Conservation (phyloP, 768 basidiomycete genomes). For the Cystoderma amianthinum region DNA sequence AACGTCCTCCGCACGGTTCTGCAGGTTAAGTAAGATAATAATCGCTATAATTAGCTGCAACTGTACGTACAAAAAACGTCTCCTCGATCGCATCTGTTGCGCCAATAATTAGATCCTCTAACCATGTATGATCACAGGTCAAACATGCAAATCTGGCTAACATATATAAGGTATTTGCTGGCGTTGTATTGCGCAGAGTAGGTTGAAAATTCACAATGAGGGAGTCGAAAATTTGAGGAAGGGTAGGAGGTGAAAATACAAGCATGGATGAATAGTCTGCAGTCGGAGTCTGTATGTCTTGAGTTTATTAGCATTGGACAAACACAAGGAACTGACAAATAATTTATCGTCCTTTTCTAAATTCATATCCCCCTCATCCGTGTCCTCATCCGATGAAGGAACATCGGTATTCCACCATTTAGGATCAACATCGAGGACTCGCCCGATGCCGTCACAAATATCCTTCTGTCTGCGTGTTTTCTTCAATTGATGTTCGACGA, state of each 20-base stretch:
- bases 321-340: conserved; percentile 25
- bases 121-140: conserved; percentile 85
- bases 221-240: conserved; percentile 76
- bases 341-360: conserved; percentile 41
- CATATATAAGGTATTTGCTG: conserved; percentile 89
- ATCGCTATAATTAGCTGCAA: conserved; percentile 5
- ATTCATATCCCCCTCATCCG: conserved; percentile 39
- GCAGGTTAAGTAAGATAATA: conserved; percentile 7
- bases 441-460: conserved; percentile 53
- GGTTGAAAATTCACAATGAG: conserved; percentile 74
- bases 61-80: conserved; percentile 73
- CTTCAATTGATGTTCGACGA: conserved; percentile 50
- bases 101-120: conserved; percentile 88
- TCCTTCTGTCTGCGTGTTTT: conserved; percentile 44
- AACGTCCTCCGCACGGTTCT: conserved; percentile 83
- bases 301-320: conserved; percentile 8
- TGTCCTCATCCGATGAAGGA: conserved; percentile 36
- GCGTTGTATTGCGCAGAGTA: conserved; percentile 67
- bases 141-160: conserved; percentile 89
- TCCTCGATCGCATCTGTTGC: conserved; percentile 92
- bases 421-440: conserved; percentile 45
- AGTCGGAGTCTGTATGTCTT: conserved; percentile 53
- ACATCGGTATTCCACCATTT: conserved; percentile 61
- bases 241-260: conserved; percentile 77
- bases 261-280: conserved; percentile 84